Base-by-base conservation (phyloP, 2,329 filamentous ascomycete species). In the Penicillium occitanis region DNA sequence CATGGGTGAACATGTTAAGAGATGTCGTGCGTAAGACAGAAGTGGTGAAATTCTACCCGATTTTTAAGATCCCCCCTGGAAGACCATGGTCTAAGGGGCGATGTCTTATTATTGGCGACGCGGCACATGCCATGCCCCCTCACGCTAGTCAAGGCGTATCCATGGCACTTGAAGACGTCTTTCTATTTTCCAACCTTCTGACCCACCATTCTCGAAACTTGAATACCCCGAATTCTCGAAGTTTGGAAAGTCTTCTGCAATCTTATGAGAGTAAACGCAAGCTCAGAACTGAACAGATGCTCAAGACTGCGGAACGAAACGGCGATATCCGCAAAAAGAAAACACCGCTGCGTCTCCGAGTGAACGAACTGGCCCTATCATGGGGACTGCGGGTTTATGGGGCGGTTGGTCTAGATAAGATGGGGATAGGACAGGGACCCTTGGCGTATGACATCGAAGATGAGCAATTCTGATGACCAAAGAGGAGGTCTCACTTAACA, bases 41-140 rank as follows among this genome's bases (percentile, higher is more conserved):
- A 11, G 67, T 69, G 8, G 68, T 78, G 30, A 72, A 74, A 19
- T 76, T 80, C 62, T 78, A 77, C 59, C 78, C 78, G 5, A 70
- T 79, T 22, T 78, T 75, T 63, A 73, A 74, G 63, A 70, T 80
- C 19, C 75, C 77, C 0, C 68, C 71, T 17, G 75, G 76, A 4
- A 73, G 75, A 1, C 63, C 64, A 14, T 80, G 77, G 77, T 75
- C 64, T 25, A 75, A 70, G 40, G 68, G 67, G 22, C 61, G 61
- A 11, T 58, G 50, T n/a, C 35, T 64, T 6, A 30, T 58, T 19
- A n/a, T 64, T 19, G 61, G 61, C 14, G 61, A 64, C 33, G 61
- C 61, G 25, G 61, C 61, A 22, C 61, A 64, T 37, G 61, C 61
- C n/a, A 58, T 64, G 61, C 50, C 28, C 10, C 61, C 61, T 40